phyloP scores from a whole-genome alignment of 768 basidiomycete genomes.

The Sarcodon aspratus region DNA sequence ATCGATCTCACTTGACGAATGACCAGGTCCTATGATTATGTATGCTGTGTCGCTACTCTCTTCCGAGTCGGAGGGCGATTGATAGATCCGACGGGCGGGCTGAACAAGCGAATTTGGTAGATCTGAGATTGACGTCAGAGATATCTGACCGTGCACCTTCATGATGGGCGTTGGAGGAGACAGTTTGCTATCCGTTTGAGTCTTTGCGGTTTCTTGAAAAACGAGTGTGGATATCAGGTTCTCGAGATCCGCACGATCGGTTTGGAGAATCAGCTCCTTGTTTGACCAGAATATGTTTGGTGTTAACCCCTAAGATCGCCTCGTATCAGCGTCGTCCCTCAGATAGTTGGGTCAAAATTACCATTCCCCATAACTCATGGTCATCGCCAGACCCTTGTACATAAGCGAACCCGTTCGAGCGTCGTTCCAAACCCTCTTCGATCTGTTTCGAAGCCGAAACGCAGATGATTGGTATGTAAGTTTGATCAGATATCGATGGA shows the following conservation, averaged over 20 bases:
- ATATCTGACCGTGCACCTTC: constrained; percentile 28
- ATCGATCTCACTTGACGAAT: neutral
- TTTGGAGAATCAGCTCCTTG: constrained; percentile 32
- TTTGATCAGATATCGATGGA: constrained; percentile 18
- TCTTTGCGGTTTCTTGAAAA: no score
- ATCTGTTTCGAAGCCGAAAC: constrained; percentile 76
- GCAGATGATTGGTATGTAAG: constrained; percentile 67
- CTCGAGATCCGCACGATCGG: constrained; percentile 38
- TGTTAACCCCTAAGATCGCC: constrained; percentile 50
- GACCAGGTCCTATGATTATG: constrained; percentile 14
- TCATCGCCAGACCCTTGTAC: constrained; percentile 95
- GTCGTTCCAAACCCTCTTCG: constrained; percentile 45
- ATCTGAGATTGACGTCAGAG: constrained; percentile 24
- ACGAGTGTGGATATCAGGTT: constrained; percentile 24
- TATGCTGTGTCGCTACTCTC: constrained; percentile 11
- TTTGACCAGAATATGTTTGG: constrained; percentile 64
- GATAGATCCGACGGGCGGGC: no score
- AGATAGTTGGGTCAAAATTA: constrained; percentile 16
- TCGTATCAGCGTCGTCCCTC: neutral
- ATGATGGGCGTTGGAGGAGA: constrained; percentile 18
- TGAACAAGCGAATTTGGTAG: constrained; percentile 6
- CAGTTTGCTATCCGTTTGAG: no score
- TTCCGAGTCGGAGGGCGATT: neutral
- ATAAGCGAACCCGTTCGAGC: constrained; percentile 66
- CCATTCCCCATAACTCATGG: constrained; percentile 83